A percentile compares a stretch with the other conserved stretches of the same genome.
phyloP scores from a whole-genome alignment of 2,329 filamentous ascomycete species.

The Leptographium lundbergii region DNA sequence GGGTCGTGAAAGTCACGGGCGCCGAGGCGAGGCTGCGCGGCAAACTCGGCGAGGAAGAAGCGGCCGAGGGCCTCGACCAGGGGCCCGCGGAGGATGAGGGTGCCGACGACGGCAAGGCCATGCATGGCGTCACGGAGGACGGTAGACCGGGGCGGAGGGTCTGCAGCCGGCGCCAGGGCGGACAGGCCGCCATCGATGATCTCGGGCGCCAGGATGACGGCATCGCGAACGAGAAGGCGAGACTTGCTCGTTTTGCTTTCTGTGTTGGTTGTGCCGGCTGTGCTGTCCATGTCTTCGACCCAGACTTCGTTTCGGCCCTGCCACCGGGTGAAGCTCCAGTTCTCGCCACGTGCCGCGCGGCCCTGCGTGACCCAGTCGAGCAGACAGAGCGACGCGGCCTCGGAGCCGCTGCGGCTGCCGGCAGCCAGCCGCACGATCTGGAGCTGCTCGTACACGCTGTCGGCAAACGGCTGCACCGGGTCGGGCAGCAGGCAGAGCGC shows the following conservation, averaged over 20 bases:
- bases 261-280: not conserved
- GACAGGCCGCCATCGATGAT: not conserved
- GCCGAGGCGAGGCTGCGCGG: slow-evolving; percentile 66
- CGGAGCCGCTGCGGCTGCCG: slow-evolving; percentile 21
- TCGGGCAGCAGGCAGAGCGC: slow-evolving; percentile 67
- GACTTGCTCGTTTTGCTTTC: slow-evolving; percentile 9
- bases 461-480: slow-evolving; percentile 80
- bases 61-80: slow-evolving; percentile 51
- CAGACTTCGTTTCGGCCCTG: slow-evolving; percentile 83
- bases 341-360: slow-evolving; percentile 69
- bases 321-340: slow-evolving; percentile 76
- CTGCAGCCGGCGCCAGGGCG: slow-evolving; percentile 22
- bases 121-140: slow-evolving; percentile 53
- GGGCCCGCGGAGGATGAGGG: slow-evolving; percentile 67
- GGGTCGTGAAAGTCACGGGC: slow-evolving; percentile 59
- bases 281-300: slow-evolving; percentile 15
- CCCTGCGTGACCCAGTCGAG: slow-evolving; percentile 94
- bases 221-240: slow-evolving; percentile 72
- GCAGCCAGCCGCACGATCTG: slow-evolving; percentile 59
- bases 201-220: slow-evolving; percentile 47
- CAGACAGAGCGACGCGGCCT: slow-evolving; percentile 52
- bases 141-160: slow-evolving; percentile 3
- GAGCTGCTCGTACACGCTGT: slow-evolving; percentile 70
- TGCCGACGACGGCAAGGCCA: slow-evolving; percentile 66
- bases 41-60: slow-evolving; percentile 73